Conservation (phyloP, 257 asterid species). For the Solanum gandarillasii region DNA sequence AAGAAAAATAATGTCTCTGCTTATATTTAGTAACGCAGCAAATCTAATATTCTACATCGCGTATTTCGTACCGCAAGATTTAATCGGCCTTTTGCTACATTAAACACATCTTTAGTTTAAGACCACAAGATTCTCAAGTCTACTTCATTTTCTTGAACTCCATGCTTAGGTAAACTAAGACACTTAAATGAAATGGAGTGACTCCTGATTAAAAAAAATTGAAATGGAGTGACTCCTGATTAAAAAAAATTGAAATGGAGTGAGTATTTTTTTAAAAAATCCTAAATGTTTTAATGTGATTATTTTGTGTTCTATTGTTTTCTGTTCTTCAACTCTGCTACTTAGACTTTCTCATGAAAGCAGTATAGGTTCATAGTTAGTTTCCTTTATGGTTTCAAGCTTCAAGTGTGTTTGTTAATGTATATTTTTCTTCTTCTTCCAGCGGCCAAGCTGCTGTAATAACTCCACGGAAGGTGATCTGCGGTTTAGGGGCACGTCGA, state of each 20-base stretch:
- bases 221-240: neutral
- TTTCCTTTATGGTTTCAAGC: neutral
- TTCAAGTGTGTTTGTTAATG: neutral
- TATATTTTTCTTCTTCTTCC: slow-evolving; percentile 4
- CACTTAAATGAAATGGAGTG: neutral
- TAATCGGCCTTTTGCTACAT: neutral
- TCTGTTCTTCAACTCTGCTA: neutral
- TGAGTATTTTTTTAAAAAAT: no score
- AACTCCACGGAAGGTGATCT: slow-evolving; percentile 87
- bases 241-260: neutral
- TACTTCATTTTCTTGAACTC: neutral
- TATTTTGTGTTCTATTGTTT: neutral
- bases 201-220: neutral
- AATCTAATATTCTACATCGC: neutral
- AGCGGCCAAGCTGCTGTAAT: slow-evolving; percentile 99
- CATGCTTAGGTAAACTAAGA: neutral
- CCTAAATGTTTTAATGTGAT: neutral
- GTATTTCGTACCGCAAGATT: neutral
- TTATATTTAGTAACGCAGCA: neutral
- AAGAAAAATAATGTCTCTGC: neutral
- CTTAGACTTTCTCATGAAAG: neutral
- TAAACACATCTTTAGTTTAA: neutral
- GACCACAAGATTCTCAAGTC: neutral
- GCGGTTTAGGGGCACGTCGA: slow-evolving; percentile 88
- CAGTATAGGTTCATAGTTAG: neutral